phyloP scores from a whole-genome alignment of 1,139 yeast genomes.

The Yamadazyma dendronema region DNA sequence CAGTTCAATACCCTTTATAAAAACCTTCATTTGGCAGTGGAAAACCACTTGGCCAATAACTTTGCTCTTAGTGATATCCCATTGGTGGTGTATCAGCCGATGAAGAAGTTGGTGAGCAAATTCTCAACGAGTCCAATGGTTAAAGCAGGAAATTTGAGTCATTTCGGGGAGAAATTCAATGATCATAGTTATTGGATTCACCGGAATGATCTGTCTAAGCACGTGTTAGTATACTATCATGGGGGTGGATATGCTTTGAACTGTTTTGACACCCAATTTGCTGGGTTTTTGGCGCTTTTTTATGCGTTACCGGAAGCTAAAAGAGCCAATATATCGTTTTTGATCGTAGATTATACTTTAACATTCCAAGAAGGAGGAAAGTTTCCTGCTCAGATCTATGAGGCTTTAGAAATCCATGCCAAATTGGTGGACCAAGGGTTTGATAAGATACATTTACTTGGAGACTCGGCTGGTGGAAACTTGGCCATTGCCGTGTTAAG shows the following conservation, averaged over 20 bases:
- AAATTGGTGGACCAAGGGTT: conserved; percentile 28
- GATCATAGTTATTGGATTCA: conserved; percentile 31
- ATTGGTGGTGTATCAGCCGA: conserved; percentile 13
- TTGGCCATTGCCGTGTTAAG: conserved; percentile 33
- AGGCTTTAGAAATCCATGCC: conserved; percentile 28
- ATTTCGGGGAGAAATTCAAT: conserved; percentile 27
- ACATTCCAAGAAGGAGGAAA: conserved; percentile 22
- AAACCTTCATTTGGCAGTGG: conserved; percentile 27
- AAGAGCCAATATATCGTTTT: conserved; percentile 21
- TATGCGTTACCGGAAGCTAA: conserved; percentile 21
- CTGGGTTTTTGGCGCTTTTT: conserved; percentile 24
- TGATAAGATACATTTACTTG: conserved; percentile 33
- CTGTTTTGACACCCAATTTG: conserved; percentile 27
- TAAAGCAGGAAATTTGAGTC: conserved; percentile 12
- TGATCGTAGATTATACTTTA: conserved; percentile 39
- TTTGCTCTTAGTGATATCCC: conserved; percentile 15
- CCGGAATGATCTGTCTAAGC: conserved; percentile 17
- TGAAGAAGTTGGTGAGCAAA: conserved; percentile 11
- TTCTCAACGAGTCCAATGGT: conserved; percentile 16
- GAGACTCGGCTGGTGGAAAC: conserved; percentile 52
- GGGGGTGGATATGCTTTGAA: conserved; percentile 45
- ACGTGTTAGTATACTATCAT: conserved; percentile 25
- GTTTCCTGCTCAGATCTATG: conserved; percentile 43
- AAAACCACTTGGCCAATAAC: conserved; percentile 25
- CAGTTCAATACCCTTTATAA: conserved; percentile 30